Base-by-base conservation (phyloP, 495 filamentous ascomycete species). In the Hypoxylon lenormandii region DNA sequence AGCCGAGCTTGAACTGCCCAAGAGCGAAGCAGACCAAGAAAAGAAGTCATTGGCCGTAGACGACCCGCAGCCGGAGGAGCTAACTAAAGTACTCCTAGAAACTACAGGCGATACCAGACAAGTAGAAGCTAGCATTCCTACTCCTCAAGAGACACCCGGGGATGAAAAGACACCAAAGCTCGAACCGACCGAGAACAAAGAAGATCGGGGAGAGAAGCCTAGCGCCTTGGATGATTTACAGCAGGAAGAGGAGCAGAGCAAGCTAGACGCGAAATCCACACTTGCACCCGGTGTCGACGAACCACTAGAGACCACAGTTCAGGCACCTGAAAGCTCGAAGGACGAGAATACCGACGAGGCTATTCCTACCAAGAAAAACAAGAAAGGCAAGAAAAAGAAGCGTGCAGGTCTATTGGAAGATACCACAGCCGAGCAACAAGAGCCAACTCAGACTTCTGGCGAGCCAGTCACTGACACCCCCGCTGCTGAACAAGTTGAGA, bases 311-410 rank as follows among this genome's bases (percentile, higher is more conserved):
- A 8, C 47, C 37, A 37, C 52, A 23, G 18, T 21, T 6, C 21
- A 13, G n/a, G 10, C 10, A 40, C 47, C 52, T 26, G 53, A 62
- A 51, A 23, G 15, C 21, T 15, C 16, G 3, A 55, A 62, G 46
- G 60, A 61, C n/a, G 62, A 40, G 22, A 33, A 18, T 15, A 13
- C 23, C 10, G 37, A 60, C 2, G 37, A 55, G 18, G 7, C 10
- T 19, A 16, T 47, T 60, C 7, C 54, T 28, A 6, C 54, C 11
- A 52, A 64, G 43, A 67, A 64, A 37, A 50, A 36, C 56, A 64
- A 65, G 37, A 58, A 66, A 43, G 48, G 64, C 28, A 58, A 69
- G 69, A 66, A 49, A 40, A 56, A 64, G 42, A 38, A 69, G 52
- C 51, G 36, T 18, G 28, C 57, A 68, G 56, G 36, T 55, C n/a